Evolutionary conservation across 805 yeast genomes (phyloP).

Genomic region (Teunomyces stri): DNA sequence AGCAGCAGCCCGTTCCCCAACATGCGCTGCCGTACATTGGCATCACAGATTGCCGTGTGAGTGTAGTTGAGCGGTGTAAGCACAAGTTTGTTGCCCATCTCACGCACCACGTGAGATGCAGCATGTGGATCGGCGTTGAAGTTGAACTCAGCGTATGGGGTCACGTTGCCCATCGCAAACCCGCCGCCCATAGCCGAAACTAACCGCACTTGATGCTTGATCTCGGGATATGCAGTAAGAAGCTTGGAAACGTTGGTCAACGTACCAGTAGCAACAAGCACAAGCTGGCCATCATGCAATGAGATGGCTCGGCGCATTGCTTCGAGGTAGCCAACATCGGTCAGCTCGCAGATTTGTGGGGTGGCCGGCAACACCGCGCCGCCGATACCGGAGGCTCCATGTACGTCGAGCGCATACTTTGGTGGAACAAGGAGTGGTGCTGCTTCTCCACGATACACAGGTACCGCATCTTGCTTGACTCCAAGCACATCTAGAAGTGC

Average conservation of each 20-base stretch:
- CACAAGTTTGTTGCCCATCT: constrained; percentile 46
- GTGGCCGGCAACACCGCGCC: constrained; percentile 63
- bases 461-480: constrained; percentile 42
- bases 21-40: constrained; percentile 14
- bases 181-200: constrained; percentile 81
- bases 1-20: background rate
- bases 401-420: constrained; percentile 58
- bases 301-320: constrained; percentile 45
- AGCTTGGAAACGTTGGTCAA: constrained; percentile 68
- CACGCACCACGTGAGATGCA: constrained; percentile 57
- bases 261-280: constrained; percentile 74
- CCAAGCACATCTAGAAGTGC: constrained; percentile 60
- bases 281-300: constrained; percentile 45
- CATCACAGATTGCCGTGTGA: constrained; percentile 55
- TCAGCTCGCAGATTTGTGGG: constrained; percentile 30
- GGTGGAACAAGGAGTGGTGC: constrained; percentile 54
- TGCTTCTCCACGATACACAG: constrained; percentile 65
- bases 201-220: constrained; percentile 45
- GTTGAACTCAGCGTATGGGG: constrained; percentile 70
- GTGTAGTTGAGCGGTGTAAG: constrained; percentile 70
- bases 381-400: constrained; percentile 74
- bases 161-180: constrained; percentile 48
- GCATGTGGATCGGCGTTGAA: constrained; percentile 75
- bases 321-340: constrained; percentile 27
- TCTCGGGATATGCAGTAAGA: constrained; percentile 52